These are phyloP conservation scores for Fusarium sp. DNA, from an alignment of 2,329 filamentous ascomycete species.

Conservation along the genomic window DNA sequence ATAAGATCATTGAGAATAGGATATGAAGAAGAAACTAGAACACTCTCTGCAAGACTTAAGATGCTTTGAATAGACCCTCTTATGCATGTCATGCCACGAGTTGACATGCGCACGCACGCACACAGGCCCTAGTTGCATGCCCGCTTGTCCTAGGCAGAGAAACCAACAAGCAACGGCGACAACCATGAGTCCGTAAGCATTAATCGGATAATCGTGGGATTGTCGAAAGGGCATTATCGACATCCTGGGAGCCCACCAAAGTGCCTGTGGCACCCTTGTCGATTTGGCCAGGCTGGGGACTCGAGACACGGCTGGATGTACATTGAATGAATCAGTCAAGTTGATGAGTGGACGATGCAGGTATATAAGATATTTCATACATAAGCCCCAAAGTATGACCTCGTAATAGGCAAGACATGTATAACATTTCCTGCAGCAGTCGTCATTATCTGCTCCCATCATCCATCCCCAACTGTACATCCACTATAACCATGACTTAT, in stretches of 20 bases:
- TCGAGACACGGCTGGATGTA: background rate
- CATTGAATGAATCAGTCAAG: background rate
- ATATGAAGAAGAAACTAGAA: background rate
- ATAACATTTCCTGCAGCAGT: conserved; percentile 7
- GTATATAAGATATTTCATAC: conserved; percentile 4
- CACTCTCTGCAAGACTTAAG: background rate
- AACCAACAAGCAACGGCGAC: conserved; percentile 10
- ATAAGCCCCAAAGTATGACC: conserved; percentile 20
- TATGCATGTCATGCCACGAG: conserved; percentile 30
- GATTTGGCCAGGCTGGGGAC: conserved; percentile 15
- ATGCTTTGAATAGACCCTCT: conserved; percentile 1
- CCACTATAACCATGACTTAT: conserved; percentile 5
- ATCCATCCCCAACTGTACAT: conserved; percentile 20
- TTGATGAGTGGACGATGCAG: background rate
- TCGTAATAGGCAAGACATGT: conserved; percentile 21
- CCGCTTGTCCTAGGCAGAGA: conserved; percentile 10
- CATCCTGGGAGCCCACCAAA: conserved; percentile 29
- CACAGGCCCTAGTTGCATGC: conserved; percentile 6
- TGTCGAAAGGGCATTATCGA: conserved; percentile 36
- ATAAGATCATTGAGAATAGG: background rate
- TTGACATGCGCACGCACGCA: conserved; percentile 5
- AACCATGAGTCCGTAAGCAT: conserved; percentile 25
- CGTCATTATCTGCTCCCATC: conserved; percentile 27
- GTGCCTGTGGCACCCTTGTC: conserved; percentile 23
- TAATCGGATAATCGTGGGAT: conserved; percentile 34